Evolutionary conservation across 2,329 filamentous ascomycete genomes (phyloP), one percentile per base, ranked within the genome.

Genomic region (Beauveria bassiana): DNA sequence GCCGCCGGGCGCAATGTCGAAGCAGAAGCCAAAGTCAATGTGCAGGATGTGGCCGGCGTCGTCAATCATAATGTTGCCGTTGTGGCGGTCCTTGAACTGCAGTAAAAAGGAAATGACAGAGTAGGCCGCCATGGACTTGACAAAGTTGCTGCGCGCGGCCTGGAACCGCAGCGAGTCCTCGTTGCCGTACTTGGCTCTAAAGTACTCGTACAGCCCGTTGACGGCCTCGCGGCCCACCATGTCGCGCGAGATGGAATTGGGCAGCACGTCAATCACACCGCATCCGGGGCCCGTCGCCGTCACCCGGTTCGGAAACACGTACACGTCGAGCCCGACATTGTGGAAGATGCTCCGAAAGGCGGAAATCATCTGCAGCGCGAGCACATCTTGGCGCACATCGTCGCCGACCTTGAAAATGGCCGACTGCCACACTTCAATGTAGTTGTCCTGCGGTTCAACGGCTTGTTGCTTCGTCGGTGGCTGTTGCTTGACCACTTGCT

Each of bases 351-450:
- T 93, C 26, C 95, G 88, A 81, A 99, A 99, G 1, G 93, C 92
- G 0, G 95, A 88, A 72, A 99, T 97, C 89, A 99, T 96, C 75
- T 99, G 95, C 64, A 99, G 79, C 2, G 95, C 95, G 63, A 99
- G 81, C 58, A 99, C 90, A 69, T 99, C 96, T 76, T 99, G 95
- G 56, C 95, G 89, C 72, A 95, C 98, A 74, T 99, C 95, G 72
- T 99, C 95, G 64, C 95, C 95, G 54, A 99, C 96, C 74, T 99
- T 99, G 86, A 99, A 99, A 70, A 99, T 99, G 61, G 93, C 95
- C 2, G 92, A 96, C 74, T 99, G 95, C 96, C 95, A 98, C n/a
- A 93, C 89, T 73, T 99, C 96, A 67, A 96, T 86, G 0, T 86
- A 90, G 68, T 83, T 85, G 59, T 77, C 76, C 58, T 72, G 70